A percentile compares a stretch with the other conserved stretches of the same genome.
Evolutionary conservation across 768 basidiomycete species (phyloP).

Genomic region (Podaxis carcinomalis): DNA sequence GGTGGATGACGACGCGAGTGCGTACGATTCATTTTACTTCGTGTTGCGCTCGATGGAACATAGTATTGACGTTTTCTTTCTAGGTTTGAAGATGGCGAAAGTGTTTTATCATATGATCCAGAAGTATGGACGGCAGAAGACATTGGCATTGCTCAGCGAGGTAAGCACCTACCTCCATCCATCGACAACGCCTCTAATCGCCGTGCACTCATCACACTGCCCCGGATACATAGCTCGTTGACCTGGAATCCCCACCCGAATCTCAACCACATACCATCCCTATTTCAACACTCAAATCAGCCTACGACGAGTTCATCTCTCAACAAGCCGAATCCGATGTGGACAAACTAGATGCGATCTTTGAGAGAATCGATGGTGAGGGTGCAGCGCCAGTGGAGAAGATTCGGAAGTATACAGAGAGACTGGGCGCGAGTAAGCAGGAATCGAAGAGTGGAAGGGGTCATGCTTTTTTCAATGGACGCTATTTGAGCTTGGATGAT

Average conservation of each 20-base stretch:
- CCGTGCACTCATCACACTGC: neutral
- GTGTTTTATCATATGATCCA: conserved; percentile 65
- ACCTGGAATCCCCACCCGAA: neutral
- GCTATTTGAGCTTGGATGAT: conserved; percentile 61
- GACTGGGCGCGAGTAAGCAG: conserved; percentile 48
- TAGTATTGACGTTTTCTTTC: neutral
- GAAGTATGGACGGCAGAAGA: conserved; percentile 56
- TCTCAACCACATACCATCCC: neutral
- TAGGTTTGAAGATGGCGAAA: conserved; percentile 67
- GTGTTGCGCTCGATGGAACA: neutral
- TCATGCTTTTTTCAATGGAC: conserved; percentile 88
- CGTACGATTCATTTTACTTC: conserved; percentile 5
- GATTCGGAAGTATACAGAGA: conserved; percentile 47
- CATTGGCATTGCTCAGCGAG: conserved; percentile 55
- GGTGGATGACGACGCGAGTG: conserved; percentile 46
- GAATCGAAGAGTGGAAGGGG: conserved; percentile 38
- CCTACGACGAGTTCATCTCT: conserved; percentile 32
- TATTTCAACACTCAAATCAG: conserved; percentile 11
- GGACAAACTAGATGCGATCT: conserved; percentile 6
- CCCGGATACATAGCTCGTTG: neutral
- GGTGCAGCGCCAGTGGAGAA: conserved; percentile 36
- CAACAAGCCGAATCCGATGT: conserved; percentile 18
- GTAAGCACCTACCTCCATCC: conserved; percentile 28
- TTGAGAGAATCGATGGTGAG: conserved; percentile 30
- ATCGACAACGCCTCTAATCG: neutral